phyloP scores from a whole-genome alignment of 192 early-diverging fungal genomes.

The Coemansia sp. region DNA sequence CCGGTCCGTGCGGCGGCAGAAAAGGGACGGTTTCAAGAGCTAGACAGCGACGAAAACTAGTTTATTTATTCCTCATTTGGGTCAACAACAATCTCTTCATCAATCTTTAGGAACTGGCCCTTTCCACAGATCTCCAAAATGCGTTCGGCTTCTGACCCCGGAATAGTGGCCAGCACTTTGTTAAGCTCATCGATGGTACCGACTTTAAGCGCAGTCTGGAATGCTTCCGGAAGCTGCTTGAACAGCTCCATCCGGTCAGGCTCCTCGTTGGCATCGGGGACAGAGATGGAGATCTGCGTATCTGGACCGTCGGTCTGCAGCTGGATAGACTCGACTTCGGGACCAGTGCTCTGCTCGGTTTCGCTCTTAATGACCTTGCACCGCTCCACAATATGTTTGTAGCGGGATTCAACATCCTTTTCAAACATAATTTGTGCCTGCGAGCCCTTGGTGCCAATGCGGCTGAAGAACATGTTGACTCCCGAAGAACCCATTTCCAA shows the following conservation, averaged over 20 bases:
- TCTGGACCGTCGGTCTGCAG: slow-evolving; percentile 69
- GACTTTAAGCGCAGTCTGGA: slow-evolving; percentile 72
- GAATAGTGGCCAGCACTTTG: slow-evolving; percentile 66
- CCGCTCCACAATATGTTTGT: slow-evolving; percentile 73
- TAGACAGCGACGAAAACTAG: slow-evolving; percentile 5
- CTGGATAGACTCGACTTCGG: slow-evolving; percentile 65
- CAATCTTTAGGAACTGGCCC: slow-evolving; percentile 63
- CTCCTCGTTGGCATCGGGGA: slow-evolving; percentile 58
- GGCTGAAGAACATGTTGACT: slow-evolving; percentile 76
- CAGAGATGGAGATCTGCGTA: slow-evolving; percentile 65
- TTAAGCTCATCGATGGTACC: slow-evolving; percentile 84
- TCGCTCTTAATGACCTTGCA: slow-evolving; percentile 65
- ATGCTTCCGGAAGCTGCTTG: slow-evolving; percentile 62
- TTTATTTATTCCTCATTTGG: slow-evolving; percentile 24
- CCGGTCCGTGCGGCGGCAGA: slow-evolving; percentile 61
- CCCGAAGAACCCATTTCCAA: slow-evolving; percentile 77
- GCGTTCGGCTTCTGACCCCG: slow-evolving; percentile 70
- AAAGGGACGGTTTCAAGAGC: slow-evolving; percentile 45
- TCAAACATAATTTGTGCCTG: slow-evolving; percentile 73
- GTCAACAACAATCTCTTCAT: slow-evolving; percentile 46
- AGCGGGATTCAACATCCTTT: slow-evolving; percentile 83
- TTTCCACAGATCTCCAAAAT: slow-evolving; percentile 71
- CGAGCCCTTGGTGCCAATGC: slow-evolving; percentile 54
- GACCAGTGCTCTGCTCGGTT: slow-evolving; percentile 47
- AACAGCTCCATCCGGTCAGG: slow-evolving; percentile 69